Base-by-base conservation (phyloP, 2,329 filamentous ascomycete genomes). In the Penicillium sumatraense region DNA sequence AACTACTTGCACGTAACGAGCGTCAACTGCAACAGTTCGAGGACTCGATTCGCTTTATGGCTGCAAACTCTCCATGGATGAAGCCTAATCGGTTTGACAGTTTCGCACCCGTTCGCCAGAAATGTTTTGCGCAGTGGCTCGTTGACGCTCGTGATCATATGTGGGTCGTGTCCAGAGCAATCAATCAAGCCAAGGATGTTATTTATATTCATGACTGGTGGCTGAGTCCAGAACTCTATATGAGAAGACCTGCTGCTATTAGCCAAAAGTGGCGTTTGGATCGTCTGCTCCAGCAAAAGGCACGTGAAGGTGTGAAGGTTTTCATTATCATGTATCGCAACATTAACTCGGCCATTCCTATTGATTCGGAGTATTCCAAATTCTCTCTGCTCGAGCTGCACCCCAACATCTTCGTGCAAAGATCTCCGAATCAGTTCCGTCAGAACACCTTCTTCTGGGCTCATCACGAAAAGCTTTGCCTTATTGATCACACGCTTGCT, bases 131-230 rank as follows among this genome's bases (percentile, higher is more conserved):
- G 2, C 92, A 97, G 69, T 98, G 93, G 93, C 84, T 99, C 8
- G 93, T 99, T 0, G 95, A 99, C 74, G 95, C 91, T 14, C 86
- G 95, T 63, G 95, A 99, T 72, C 96, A 98, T 79, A 98, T 98
- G 93, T 99, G 95, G 95, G 96, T 97, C 72, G 92, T 98, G 7
- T 98, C 93, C 10, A 86, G 93, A 61, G 95, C 95, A 11, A 96
- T 99, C 67, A 95, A 91, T 71, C 96, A 97, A 86, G 95, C 95
- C 8, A 91, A 91, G 67, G 95, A 98, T 77, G 93, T 98, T 58
- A 93, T 99, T 65, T 98, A 98, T 75, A 98, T 99, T 59, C 95
- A 99, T 72, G 95, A 98, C 74, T 99, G 95, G 95, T 99, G 95
- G 95, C 78, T 99, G 36, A 97, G 91, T 65, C 95, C 95, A 1